These are phyloP conservation scores for Pulveroboletus sp. DNA, from an alignment of 768 basidiomycete genomes.

Conservation along the genomic window DNA sequence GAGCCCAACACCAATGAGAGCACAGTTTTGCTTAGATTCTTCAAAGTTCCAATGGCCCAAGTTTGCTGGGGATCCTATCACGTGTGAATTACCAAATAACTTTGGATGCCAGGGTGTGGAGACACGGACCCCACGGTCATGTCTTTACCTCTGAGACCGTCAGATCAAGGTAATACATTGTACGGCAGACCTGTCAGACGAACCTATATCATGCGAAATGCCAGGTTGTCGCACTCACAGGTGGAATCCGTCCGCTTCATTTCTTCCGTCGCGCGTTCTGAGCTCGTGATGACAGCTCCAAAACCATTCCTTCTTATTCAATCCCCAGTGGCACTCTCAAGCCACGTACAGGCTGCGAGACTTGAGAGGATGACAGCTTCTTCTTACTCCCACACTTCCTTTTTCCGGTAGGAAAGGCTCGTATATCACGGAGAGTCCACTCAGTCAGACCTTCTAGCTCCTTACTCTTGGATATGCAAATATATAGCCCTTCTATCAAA, in stretches of 20 bases:
- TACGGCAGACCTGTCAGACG: conserved; percentile 21
- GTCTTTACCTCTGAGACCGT: conserved; percentile 5
- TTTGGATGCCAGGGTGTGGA: background rate
- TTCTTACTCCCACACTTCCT: conserved; percentile 42
- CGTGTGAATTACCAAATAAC: conserved; percentile 6
- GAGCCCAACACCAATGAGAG: background rate
- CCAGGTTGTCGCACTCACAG: background rate
- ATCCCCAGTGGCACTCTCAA: conserved; percentile 24
- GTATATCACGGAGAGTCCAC: background rate
- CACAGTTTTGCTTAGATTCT: background rate
- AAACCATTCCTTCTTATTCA: conserved; percentile 19
- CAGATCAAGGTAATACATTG: conserved; percentile 14
- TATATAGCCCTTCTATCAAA: conserved; percentile 60
- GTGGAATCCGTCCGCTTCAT: background rate
- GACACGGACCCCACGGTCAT: conserved; percentile 2
- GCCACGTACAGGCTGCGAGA: conserved; percentile 30
- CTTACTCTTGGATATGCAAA: conserved; percentile 52
- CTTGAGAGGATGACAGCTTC: conserved; percentile 12
- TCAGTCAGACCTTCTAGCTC: conserved; percentile 35
- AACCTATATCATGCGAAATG: conserved; percentile 16
- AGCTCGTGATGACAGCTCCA: conserved; percentile 15
- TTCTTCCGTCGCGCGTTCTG: background rate
- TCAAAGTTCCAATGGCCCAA: background rate
- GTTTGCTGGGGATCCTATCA: conserved; percentile 5
- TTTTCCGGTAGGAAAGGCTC: conserved; percentile 40